Evolutionary conservation across 192 early-diverging fungal species (phyloP), one percentile per base, ranked within the genome.

Genomic region (Rhizophagus clarus): DNA sequence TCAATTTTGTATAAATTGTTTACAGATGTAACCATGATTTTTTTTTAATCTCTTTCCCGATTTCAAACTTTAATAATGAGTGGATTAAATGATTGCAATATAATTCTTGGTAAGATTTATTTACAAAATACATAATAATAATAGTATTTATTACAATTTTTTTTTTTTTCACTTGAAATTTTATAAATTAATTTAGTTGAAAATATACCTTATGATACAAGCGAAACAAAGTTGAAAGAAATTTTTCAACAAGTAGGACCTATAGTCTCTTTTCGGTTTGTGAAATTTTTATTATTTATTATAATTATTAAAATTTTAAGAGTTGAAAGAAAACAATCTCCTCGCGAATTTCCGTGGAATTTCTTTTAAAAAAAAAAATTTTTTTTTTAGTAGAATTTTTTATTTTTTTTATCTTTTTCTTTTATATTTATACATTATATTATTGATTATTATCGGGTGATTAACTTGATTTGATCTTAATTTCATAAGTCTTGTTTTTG

Each of bases 401-500:
- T 42, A 15, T 47, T 47, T 47, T 49, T 49, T 49, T 49, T 12
- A 49, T 1, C 15, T 49, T 2, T 12, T 15, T 49, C 3, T 49
- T 49, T 49, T 49, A 12, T 12, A 15, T 15, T 47, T 49, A 49
- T 15, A 49, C 5, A 34, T 34, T 0, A 5, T 34, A 34, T 34
- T 34, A 34, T 34, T 5, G 5, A 34, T 42, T 42, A 10, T 42
- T 8, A 42, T 10, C 9, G 9, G 9, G 7, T 42, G 40, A 42
- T 10, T 10, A 42, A 42, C 10, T 42, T 42, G 0, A 42, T 42
- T 42, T 70, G 4, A 29, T 37, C 29, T 26, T 7, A 69, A 34
- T 28, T 17, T n/a, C n/a, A n/a, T n/a, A n/a, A 89, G 94, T 64
- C 90, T 99, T 8, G 91, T 98, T 2, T 99, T 99, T 85, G 97